Evolutionary conservation across 345 rosid genomes (phyloP), one percentile per base, ranked within the genome.

Genomic region (Clausena lansium): DNA sequence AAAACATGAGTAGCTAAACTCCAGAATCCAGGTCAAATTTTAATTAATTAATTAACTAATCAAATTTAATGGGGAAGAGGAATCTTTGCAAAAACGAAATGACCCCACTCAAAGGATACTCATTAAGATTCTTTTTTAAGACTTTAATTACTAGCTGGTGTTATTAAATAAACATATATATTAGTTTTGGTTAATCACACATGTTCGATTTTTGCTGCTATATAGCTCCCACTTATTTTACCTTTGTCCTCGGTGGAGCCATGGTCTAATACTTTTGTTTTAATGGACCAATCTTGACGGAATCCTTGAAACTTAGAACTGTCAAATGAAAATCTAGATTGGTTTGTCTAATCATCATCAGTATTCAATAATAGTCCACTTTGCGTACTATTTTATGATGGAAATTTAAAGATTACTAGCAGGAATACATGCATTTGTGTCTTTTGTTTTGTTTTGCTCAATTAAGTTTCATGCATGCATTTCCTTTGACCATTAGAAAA

Each of bases 61-160:
- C 24, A 54, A 77, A 50, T 36, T 73, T 28, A 30, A 24, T 15
- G 52, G 63, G 28, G n/a, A 10, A 20, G 55, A 28, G 24, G 77
- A 76, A 75, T 71, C 80, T 60, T 54, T 45, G 39, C 59, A 32
- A 57, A 65, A 72, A 1, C 22, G 33, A 59, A 9, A 75, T 35
- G 35, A n/a, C 36, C 52, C 71, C 65, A 15, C n/a, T 52, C 22
- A 11, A 32, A 47, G 62, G 41, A 79, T 79, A 79, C 72, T 50
- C 68, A 24, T 17, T 59, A 32, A 64, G 70, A 63, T 58, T 69
- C 71, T 64, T 60, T 15, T 60, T 15, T 2, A 6, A 32, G 57
- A 28, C 20, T 41, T 74, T n/a, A 13, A 4, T 36, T 9, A 27
- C 14, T 25, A 11, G 64, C 64, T 9, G 25, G n/a, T 35, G 7